Evolutionary conservation across 1,284 basidiomycete genomes (phyloP).

Genomic region (Ceraceosorus guamensis): DNA sequence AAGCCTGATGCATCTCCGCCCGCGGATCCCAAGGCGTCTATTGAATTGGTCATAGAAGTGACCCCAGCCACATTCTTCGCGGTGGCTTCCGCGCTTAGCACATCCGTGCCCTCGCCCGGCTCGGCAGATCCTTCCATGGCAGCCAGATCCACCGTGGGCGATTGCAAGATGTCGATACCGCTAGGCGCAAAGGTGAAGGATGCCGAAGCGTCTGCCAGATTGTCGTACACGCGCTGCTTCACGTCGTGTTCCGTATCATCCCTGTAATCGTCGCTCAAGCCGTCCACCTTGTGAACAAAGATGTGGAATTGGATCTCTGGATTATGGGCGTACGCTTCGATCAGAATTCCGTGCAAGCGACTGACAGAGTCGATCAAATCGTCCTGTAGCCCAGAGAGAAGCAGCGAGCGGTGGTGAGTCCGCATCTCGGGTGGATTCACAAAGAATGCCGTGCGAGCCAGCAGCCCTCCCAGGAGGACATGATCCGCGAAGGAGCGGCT

Average conservation of each 20-base stretch:
- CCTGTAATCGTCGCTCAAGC: slow-evolving; percentile 82
- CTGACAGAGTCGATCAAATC: slow-evolving; percentile 62
- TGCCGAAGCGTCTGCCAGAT: slow-evolving; percentile 30
- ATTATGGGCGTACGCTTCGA: slow-evolving; percentile 60
- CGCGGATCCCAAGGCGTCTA: background rate
- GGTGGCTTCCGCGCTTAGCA: slow-evolving; percentile 1
- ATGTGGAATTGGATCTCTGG: slow-evolving; percentile 77
- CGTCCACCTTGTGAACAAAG: slow-evolving; percentile 94
- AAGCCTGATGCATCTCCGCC: background rate
- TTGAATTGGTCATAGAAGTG: too few relatives aligned
- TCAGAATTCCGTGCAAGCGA: slow-evolving; percentile 55
- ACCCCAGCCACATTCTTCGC: background rate
- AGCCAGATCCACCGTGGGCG: background rate
- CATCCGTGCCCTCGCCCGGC: too few relatives aligned
- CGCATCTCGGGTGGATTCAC: background rate
- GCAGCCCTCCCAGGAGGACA: too few relatives aligned
- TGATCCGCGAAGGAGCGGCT: too few relatives aligned
- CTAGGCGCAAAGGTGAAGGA: slow-evolving; percentile 12
- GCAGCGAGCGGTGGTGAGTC: background rate
- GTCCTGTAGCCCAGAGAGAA: slow-evolving; percentile 34
- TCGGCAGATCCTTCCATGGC: background rate
- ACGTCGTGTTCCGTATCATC: slow-evolving; percentile 58
- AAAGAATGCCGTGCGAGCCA: too few relatives aligned
- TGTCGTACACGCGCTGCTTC: slow-evolving; percentile 39
- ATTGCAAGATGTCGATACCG: background rate